Conservation (phyloP, 495 filamentous ascomycete species). For the Daldinia caldariorum region DNA sequence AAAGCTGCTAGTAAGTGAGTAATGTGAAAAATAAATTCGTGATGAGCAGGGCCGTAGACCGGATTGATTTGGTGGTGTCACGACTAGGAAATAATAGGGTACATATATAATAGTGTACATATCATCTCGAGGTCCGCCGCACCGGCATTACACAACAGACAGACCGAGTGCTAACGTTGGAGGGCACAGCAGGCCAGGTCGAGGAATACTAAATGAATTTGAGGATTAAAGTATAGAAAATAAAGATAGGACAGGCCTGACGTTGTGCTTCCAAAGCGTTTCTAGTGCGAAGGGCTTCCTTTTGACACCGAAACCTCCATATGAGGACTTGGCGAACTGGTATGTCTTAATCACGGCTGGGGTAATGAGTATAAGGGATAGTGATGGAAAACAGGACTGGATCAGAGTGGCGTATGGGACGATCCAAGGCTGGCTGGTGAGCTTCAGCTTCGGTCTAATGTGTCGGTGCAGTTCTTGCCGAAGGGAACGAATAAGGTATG, state of each 20-base stretch:
- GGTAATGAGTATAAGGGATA: slow-evolving; percentile 25
- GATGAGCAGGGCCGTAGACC: slow-evolving; percentile 14
- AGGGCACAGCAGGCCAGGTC: slow-evolving; percentile 33
- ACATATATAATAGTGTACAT: slow-evolving; percentile 26
- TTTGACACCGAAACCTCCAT: slow-evolving; percentile 23
- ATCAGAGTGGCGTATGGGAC: slow-evolving; percentile 40
- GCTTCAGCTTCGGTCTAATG: slow-evolving; percentile 26
- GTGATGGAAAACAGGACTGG: slow-evolving; percentile 22
- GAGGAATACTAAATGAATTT: slow-evolving; percentile 31
- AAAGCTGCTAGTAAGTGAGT: slow-evolving; percentile 8
- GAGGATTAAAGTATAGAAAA: slow-evolving; percentile 23
- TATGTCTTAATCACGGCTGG: slow-evolving; percentile 41
- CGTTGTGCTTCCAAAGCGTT: slow-evolving; percentile 26
- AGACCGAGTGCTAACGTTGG: slow-evolving; percentile 28
- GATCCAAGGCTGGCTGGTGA: slow-evolving; percentile 27
- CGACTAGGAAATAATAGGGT: slow-evolving; percentile 19
- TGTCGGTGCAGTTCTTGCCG: slow-evolving; percentile 1
- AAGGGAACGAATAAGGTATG: slow-evolving; percentile 22
- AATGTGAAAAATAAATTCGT: background rate
- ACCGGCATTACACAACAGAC: slow-evolving; percentile 35
- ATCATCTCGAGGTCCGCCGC: slow-evolving; percentile 26
- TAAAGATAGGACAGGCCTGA: slow-evolving; percentile 24
- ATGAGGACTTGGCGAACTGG: slow-evolving; percentile 15
- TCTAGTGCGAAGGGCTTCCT: slow-evolving; percentile 24
- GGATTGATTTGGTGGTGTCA: slow-evolving; percentile 20